phyloP scores from a whole-genome alignment of 306 rosid genomes.

The Abrus precatorius region DNA sequence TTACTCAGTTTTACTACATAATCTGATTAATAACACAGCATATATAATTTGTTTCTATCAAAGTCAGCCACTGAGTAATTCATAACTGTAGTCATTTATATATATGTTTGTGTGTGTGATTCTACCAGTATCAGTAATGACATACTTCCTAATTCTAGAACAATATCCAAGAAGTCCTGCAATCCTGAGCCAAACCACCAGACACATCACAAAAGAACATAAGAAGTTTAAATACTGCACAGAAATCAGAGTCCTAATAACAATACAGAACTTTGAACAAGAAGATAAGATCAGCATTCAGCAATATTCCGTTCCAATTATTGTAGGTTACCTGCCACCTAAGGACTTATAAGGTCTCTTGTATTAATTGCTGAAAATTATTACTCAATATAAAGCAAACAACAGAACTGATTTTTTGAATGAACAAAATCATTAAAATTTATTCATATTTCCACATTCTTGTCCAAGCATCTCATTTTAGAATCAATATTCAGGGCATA shows the following conservation, averaged over 20 bases:
- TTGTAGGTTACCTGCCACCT: constrained; percentile 28
- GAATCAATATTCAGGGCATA: constrained; percentile 4
- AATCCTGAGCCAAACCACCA: constrained; percentile 18
- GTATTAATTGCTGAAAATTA: constrained; percentile 19
- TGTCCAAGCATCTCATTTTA: constrained; percentile 44
- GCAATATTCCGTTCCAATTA: constrained; percentile 11
- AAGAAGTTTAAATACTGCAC: constrained; percentile 22
- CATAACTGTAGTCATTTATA: not conserved
- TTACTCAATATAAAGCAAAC: constrained; percentile 10
- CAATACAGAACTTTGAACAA: constrained; percentile 12
- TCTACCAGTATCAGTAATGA: constrained; percentile 10
- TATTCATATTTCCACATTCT: constrained; percentile 14
- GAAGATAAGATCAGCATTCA: not conserved
- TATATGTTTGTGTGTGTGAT: not conserved
- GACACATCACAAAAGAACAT: not conserved
- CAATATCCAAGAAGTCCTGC: constrained; percentile 2
- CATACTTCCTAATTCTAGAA: constrained; percentile 22
- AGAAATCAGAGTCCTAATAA: constrained; percentile 23
- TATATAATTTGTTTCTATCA: not conserved
- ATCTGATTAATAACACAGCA: too few relatives aligned
- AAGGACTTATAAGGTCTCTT: constrained; percentile 4
- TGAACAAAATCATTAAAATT: constrained; percentile 27
- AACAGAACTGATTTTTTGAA: constrained; percentile 16
- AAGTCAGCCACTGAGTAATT: not conserved
- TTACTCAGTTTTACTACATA: too few relatives aligned